A percentile compares a stretch with the other conserved stretches of the same genome.
phyloP scores from a whole-genome alignment of 306 rosid species.

The Luffa aegyptiaca region DNA sequence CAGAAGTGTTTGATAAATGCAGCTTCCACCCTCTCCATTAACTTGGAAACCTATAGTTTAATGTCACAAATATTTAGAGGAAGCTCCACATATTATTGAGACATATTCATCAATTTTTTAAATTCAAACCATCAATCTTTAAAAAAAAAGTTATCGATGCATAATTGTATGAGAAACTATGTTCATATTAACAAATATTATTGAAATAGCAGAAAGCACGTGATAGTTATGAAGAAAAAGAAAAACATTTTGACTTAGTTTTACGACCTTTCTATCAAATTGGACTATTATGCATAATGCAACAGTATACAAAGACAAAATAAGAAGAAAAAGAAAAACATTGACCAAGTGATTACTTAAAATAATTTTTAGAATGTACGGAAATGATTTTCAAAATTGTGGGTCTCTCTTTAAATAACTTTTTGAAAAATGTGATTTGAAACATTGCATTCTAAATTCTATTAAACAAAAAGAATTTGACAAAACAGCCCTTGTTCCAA shows the following conservation, averaged over 20 bases:
- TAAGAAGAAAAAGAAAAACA: not conserved
- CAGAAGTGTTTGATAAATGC: conserved; percentile 50
- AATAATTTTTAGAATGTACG: not conserved
- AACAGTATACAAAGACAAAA: not conserved
- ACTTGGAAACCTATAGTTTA: conserved; percentile 24
- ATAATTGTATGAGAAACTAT: not conserved
- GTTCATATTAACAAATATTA: not conserved
- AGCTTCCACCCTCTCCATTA: conserved; percentile 40
- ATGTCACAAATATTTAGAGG: not conserved
- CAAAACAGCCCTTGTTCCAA: not conserved
- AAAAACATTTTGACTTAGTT: not conserved
- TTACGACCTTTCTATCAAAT: not conserved
- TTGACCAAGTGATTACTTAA: not conserved
- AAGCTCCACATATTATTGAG: not conserved
- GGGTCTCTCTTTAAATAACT: not conserved
- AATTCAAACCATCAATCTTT: not conserved
- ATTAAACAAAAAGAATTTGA: not conserved
- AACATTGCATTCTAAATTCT: not conserved
- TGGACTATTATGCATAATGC: not conserved
- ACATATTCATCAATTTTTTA: no score
- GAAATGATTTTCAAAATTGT: not conserved
- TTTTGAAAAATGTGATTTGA: not conserved
- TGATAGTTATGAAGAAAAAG: not conserved
- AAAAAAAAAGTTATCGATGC: not conserved
- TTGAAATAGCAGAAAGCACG: not conserved